Evolutionary conservation across 495 filamentous ascomycete species (phyloP).

Genomic region (Bombardia bombarda): DNA sequence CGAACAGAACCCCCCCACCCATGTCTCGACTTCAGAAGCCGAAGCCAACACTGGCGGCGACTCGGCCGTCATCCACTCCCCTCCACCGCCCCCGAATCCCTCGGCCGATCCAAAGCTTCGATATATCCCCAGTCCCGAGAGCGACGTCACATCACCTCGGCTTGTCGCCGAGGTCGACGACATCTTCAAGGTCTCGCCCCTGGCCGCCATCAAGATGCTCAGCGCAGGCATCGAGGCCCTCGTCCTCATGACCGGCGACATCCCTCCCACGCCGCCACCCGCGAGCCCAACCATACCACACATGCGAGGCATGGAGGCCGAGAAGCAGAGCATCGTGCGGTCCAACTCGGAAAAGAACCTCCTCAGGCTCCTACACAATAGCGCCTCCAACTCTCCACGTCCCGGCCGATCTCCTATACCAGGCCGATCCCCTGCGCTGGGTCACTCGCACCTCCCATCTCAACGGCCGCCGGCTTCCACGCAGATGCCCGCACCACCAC

Average conservation of each 20-base stretch:
- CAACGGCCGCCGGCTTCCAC: constrained; percentile 2
- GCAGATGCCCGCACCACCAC: neutral
- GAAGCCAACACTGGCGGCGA: constrained; percentile 8
- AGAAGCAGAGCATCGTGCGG: constrained; percentile 49
- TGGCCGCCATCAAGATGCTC: constrained; percentile 73
- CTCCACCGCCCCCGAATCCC: constrained; percentile 42
- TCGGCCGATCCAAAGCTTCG: constrained; percentile 39
- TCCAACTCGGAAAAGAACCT: constrained; percentile 44
- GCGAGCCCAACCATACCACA: constrained; percentile 52
- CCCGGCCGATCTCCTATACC: constrained; percentile 8
- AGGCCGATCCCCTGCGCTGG: constrained; percentile 5
- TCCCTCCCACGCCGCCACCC: constrained; percentile 65
- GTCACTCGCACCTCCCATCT: constrained; percentile 3
- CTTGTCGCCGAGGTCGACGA: constrained; percentile 36
- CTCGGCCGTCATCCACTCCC: constrained; percentile 15
- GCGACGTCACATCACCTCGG: constrained; percentile 19
- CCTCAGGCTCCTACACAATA: constrained; percentile 24
- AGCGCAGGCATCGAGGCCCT: constrained; percentile 64
- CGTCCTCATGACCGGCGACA: constrained; percentile 60
- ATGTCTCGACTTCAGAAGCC: constrained; percentile 2
- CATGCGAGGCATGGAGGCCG: constrained; percentile 47
- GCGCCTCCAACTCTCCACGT: constrained; percentile 10
- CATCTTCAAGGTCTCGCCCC: constrained; percentile 64
- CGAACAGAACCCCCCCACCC: constrained; percentile 2
- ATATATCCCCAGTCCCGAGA: constrained; percentile 6